Evolutionary conservation across 345 rosid genomes (phyloP).

Genomic region (Eutrema yunnanense): DNA sequence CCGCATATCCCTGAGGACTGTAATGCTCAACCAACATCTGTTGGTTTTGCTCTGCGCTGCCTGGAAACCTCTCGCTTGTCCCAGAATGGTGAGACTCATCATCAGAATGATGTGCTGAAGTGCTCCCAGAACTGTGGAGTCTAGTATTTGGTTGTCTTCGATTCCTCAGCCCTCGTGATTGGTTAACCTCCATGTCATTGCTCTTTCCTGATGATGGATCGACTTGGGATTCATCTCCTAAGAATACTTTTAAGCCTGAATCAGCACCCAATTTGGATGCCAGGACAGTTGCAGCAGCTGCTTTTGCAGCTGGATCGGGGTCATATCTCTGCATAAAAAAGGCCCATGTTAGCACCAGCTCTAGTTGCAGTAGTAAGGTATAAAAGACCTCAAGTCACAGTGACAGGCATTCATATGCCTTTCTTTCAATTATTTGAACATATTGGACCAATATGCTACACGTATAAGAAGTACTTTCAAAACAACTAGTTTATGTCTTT

Average conservation of each 20-base stretch:
- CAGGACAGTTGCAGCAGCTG: constrained; percentile 93
- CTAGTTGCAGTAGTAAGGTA: background rate
- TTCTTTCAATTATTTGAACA: background rate
- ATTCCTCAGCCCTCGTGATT: constrained; percentile 63
- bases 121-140: constrained; percentile 47
- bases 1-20: constrained; percentile 44
- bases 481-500: background rate
- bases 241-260: constrained; percentile 71
- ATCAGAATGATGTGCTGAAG: constrained; percentile 34
- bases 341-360: constrained; percentile 14
- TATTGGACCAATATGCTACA: background rate
- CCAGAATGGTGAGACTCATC: constrained; percentile 40
- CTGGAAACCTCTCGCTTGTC: constrained; percentile 29
- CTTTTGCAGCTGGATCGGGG: constrained; percentile 97
- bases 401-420: background rate
- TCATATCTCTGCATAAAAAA: constrained; percentile 70
- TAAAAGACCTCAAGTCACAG: background rate
- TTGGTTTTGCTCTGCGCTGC: constrained; percentile 43
- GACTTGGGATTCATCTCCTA: constrained; percentile 57
- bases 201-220: constrained; percentile 54
- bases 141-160: constrained; percentile 51
- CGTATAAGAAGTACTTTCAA: background rate
- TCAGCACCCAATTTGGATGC: constrained; percentile 96
- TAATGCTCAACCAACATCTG: constrained; percentile 62
- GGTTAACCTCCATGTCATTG: constrained; percentile 55